phyloP scores from a whole-genome alignment of 108 stramenopile species.

The Nitzschia palea region DNA sequence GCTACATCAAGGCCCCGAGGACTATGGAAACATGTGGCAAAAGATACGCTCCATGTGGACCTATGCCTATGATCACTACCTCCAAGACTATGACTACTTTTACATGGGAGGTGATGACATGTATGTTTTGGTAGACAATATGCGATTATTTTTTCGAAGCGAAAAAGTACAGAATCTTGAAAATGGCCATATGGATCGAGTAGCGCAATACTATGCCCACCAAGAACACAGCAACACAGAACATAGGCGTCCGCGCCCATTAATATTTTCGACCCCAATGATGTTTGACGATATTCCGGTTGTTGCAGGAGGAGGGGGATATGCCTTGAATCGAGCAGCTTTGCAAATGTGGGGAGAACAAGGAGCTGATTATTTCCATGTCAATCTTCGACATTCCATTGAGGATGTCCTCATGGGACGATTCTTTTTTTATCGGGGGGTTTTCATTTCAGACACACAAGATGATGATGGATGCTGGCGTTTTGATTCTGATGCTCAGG shows the following conservation, averaged over 20 bases:
- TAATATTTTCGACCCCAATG: neutral
- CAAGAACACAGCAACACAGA: neutral
- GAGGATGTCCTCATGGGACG: constrained; percentile 4
- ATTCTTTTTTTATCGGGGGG: too few relatives aligned
- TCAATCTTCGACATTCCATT: neutral
- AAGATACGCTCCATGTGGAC: constrained; percentile 77
- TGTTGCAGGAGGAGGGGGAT: constrained; percentile 39
- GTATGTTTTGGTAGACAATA: constrained; percentile 37
- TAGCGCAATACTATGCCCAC: neutral
- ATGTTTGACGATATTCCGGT: neutral
- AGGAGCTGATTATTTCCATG: neutral
- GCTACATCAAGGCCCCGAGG: constrained; percentile 61
- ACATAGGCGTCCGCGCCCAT: neutral
- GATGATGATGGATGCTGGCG: neutral
- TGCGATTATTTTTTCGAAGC: constrained; percentile 23
- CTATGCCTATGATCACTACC: constrained; percentile 64
- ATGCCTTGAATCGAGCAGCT: constrained; percentile 41
- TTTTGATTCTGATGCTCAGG: neutral
- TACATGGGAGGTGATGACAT: constrained; percentile 78
- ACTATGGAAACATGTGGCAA: constrained; percentile 92
- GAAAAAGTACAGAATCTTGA: neutral
- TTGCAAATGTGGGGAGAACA: constrained; percentile 9
- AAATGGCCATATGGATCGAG: too few relatives aligned
- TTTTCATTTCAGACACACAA: too few relatives aligned
- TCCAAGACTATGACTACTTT: constrained; percentile 79